Conservation (phyloP, 2,329 filamentous ascomycete genomes). For the Penicillium sp. region DNA sequence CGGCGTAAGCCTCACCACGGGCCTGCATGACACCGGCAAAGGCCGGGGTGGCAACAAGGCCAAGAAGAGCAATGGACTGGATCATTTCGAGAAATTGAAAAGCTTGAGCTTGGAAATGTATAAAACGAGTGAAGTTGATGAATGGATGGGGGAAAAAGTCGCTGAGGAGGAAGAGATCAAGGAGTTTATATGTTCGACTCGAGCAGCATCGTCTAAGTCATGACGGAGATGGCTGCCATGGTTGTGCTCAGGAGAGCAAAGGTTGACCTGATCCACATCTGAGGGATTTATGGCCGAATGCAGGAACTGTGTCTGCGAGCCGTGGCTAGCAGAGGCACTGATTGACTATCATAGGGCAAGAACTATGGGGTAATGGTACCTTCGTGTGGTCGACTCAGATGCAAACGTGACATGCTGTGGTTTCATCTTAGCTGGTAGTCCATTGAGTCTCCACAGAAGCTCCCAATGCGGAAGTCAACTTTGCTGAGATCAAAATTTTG, state of each 20-base stretch:
- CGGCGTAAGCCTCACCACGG: slow-evolving; percentile 17
- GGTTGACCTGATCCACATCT: slow-evolving; percentile 22
- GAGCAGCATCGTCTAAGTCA: slow-evolving; percentile 8
- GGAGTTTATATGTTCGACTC: slow-evolving; percentile 29
- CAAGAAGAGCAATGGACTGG: slow-evolving; percentile 37
- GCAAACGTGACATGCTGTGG: slow-evolving; percentile 32
- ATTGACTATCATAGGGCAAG: slow-evolving; percentile 11
- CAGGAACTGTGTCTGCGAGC: slow-evolving; percentile 14
- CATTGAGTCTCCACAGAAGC: slow-evolving; percentile 8
- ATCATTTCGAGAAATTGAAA: slow-evolving; percentile 34
- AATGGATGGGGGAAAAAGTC: slow-evolving; percentile 11
- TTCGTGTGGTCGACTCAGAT: slow-evolving; percentile 12
- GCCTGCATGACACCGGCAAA: slow-evolving; percentile 36
- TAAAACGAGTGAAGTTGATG: slow-evolving; percentile 23
- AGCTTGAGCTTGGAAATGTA: slow-evolving; percentile 18
- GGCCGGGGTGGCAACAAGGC: slow-evolving; percentile 37
- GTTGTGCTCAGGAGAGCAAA: slow-evolving; percentile 28
- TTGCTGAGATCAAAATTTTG: neutral
- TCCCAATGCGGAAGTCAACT: slow-evolving; percentile 20
- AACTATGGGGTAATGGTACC: slow-evolving; percentile 16
- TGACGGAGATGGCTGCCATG: slow-evolving; percentile 25
- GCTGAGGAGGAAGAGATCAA: slow-evolving; percentile 5
- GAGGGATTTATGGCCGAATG: slow-evolving; percentile 19
- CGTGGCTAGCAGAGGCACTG: slow-evolving; percentile 21
- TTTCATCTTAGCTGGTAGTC: slow-evolving; percentile 23